phyloP scores from a whole-genome alignment of 805 yeast species.

The Monosporozyma siamensis region DNA sequence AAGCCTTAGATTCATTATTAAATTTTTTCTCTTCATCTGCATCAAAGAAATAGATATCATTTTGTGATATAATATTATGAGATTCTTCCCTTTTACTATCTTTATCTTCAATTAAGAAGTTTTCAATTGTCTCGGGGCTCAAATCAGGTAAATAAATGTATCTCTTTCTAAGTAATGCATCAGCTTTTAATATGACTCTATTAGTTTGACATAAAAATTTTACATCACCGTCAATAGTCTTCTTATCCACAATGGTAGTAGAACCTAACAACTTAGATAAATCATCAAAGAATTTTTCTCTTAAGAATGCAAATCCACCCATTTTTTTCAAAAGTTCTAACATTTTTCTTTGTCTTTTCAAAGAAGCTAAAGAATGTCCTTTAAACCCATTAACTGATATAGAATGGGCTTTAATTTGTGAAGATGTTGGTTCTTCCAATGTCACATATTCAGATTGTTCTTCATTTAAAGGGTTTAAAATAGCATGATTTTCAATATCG shows the following conservation, averaged over 20 bases:
- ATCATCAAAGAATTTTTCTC: slow-evolving; percentile 32
- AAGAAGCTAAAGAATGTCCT: slow-evolving; percentile 36
- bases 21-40: slow-evolving; percentile 24
- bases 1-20: slow-evolving; percentile 24
- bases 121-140: slow-evolving; percentile 11
- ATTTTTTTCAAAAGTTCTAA: slow-evolving; percentile 35
- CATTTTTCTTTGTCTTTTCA: slow-evolving; percentile 37
- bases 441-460: neutral
- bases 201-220: slow-evolving; percentile 17
- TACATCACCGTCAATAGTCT: slow-evolving; percentile 43
- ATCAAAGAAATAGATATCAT: slow-evolving; percentile 30
- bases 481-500: neutral
- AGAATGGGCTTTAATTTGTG: neutral
- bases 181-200: slow-evolving; percentile 15
- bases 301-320: slow-evolving; percentile 39
- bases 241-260: slow-evolving; percentile 39
- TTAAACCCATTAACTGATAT: slow-evolving; percentile 28
- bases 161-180: slow-evolving; percentile 15
- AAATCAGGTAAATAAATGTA: slow-evolving; percentile 20
- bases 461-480: neutral
- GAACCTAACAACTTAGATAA: slow-evolving; percentile 37
- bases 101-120: slow-evolving; percentile 19
- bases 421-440: neutral
- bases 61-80: slow-evolving; percentile 22
- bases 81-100: slow-evolving; percentile 20